Evolutionary conservation across 352 stramenopile species (phyloP), one percentile per base, ranked within the genome.

Genomic region (Globisporangium paddicum): DNA sequence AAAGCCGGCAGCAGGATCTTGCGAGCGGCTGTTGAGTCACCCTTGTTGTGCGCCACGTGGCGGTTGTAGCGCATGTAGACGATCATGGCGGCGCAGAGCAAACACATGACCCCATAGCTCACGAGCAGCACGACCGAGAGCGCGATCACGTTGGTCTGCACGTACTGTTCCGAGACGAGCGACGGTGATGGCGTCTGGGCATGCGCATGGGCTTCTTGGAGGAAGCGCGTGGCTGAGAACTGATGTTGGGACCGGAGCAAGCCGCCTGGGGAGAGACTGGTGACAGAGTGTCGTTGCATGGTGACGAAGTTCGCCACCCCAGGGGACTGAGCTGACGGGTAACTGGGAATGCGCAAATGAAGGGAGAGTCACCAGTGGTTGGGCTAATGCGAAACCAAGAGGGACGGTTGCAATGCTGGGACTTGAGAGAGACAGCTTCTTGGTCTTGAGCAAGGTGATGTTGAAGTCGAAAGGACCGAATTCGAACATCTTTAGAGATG

Each of bases 31-130:
- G 59, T 68, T 3, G 66, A 58, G 55, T 91, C 68, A 13, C 82
- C 75, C 26, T 65, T 71, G 55, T 61, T 54, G 35, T 77, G 63
- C 11, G 74, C 82, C 6, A 79, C 65, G 40, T 76, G 59, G 16
- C 82, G 77, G 54, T 86, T 86, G 54, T 72, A 71, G 5, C 82
- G 73, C 35, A 91, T 65, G 60, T 89, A 91, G 5, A 50, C 35
- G 38, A 87, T 58, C 13, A 89, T 60, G 21, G 64, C 57, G 37
- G 72, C 42, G 38, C 63, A 75, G 40, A 82, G 68, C 9, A 62
- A 28, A 26, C 69, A 77, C 67, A 86, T 81, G 55, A 67, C 55
- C n/a, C 65, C 23, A 19, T 56, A 61, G 46, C 45, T 62, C 46
- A 48, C 21, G 34, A 62, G 34, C 34, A 62, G 34, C 45, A 62